These are phyloP conservation scores for Amyloporia xantha DNA, from an alignment of 768 basidiomycete genomes.

Conservation along the genomic window DNA sequence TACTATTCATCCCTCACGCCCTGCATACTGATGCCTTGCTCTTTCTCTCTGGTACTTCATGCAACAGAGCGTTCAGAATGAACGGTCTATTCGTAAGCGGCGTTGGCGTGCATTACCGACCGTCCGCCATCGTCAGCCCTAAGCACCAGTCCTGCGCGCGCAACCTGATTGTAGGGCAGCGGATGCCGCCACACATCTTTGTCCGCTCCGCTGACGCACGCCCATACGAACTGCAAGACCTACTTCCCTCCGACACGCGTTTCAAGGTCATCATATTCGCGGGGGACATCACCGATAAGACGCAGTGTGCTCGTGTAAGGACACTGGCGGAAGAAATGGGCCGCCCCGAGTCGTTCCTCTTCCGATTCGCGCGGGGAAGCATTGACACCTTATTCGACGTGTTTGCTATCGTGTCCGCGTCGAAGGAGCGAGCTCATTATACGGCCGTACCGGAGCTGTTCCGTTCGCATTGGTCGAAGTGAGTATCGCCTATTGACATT, in stretches of 20 bases:
- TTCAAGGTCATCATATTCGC: slow-evolving; percentile 44
- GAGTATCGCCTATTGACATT: slow-evolving; percentile 14
- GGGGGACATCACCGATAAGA: slow-evolving; percentile 28
- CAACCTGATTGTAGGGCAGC: slow-evolving; percentile 42
- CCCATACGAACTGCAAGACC: slow-evolving; percentile 44
- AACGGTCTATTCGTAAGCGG: slow-evolving; percentile 43
- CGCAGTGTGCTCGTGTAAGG: slow-evolving; percentile 14
- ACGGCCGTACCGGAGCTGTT: slow-evolving; percentile 38
- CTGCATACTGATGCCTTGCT: background rate
- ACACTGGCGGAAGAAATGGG: slow-evolving; percentile 16
- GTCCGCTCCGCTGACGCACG: slow-evolving; percentile 40
- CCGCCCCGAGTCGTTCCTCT: slow-evolving; percentile 15
- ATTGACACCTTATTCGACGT: slow-evolving; percentile 10
- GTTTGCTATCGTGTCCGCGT: slow-evolving; percentile 9
- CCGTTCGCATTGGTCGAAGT: slow-evolving; percentile 58
- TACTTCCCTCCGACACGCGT: slow-evolving; percentile 39
- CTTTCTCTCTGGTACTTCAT: background rate
- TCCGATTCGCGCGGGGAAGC: slow-evolving; percentile 1
- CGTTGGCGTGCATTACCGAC: slow-evolving; percentile 42
- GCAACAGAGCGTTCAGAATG: slow-evolving; percentile 35
- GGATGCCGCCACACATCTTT: slow-evolving; percentile 41
- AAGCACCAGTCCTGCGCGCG: slow-evolving; percentile 31
- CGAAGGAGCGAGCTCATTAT: slow-evolving; percentile 8
- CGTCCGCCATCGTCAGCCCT: slow-evolving; percentile 32
- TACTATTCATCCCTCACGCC: background rate